A percentile compares a stretch with the other conserved stretches of the same genome.
Conservation (phyloP, 768 basidiomycete genomes). For the Tricholoma flavovirens region DNA sequence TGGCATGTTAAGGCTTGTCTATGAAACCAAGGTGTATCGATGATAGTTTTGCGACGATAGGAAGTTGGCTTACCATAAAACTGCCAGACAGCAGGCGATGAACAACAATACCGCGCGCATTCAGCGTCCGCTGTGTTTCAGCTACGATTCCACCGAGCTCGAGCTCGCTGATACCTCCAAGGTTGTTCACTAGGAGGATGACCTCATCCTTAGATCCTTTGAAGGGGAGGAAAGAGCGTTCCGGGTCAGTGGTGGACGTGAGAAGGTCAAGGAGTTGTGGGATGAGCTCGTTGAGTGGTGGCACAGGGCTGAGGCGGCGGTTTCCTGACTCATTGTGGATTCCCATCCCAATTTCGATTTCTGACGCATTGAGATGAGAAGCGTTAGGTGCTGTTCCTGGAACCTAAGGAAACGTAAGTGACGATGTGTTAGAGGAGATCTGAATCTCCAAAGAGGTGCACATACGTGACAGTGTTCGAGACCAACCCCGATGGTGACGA, state of each 20-base stretch:
- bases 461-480: conserved; percentile 83
- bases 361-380: conserved; percentile 49
- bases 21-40: conserved; percentile 2
- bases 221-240: conserved; percentile 75
- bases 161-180: conserved; percentile 80
- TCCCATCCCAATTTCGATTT: conserved; percentile 87
- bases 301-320: conserved; percentile 61
- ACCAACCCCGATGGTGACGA: conserved; percentile 82
- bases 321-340: conserved; percentile 89
- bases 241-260: conserved; percentile 65
- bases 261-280: conserved; percentile 65
- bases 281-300: conserved; percentile 64
- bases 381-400: conserved; percentile 65
- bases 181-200: conserved; percentile 81
- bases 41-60: neutral
- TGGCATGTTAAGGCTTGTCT: conserved; percentile 92
- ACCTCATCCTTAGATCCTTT: conserved; percentile 55
- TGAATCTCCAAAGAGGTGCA: neutral
- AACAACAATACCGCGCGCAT: conserved; percentile 48
- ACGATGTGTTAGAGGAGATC: neutral
- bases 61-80: conserved; percentile 61
- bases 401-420: conserved; percentile 38
- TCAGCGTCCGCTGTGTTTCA: conserved; percentile 53
- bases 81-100: conserved; percentile 70
- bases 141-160: conserved; percentile 67